Base-by-base conservation (phyloP, 2,329 filamentous ascomycete genomes). In the Cordyceps javanica region DNA sequence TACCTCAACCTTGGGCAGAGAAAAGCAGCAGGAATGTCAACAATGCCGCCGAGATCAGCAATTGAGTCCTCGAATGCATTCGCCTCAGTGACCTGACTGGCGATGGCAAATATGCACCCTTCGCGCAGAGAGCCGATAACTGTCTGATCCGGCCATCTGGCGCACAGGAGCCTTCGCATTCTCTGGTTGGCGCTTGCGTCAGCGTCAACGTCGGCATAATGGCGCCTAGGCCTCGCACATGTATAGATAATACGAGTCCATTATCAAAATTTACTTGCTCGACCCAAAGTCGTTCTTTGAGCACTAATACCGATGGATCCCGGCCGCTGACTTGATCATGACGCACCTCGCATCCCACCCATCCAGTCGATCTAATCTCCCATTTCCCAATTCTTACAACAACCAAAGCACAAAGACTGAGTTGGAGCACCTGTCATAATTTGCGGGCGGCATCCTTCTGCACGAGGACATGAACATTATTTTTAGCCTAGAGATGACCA, bases 241-340 rank as follows among this genome's bases (percentile, higher is more conserved):
- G 30, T 90, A 95, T 70, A 90, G 85, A 44, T 95, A 87, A 73
- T 96, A 95, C 73, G 90, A 95, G 72, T 95, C 95, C 66, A 81
- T 96, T 32, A 87, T 96, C 70, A 96, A 96, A 76, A 93, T 94
- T 89, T 95, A 86, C 65, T 71, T 93, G 57, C 95, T 95, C 68
- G 87, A 93, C 67, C 77, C 83, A 0, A 64, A 69, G 5, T 78
- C 83, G 2, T 95, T 89, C 65, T 71, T 66, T 1, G 61, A 70
- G 3, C 91, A 93, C 73, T 84, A 80, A 65, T 86, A 92, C 61
- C 82, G 84, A 42, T 96, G 90, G 90, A 73, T 90, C 41, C 67
- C 78, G 1, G 90, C 90, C 1, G 88, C 86, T 50, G 85, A 95
- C 63, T 91, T 87, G 8, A 86, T 85, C 5, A 92, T 94, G 51